Base-by-base conservation (phyloP, 371 early-diverging fungal genomes). In the Mucor saturninus region DNA sequence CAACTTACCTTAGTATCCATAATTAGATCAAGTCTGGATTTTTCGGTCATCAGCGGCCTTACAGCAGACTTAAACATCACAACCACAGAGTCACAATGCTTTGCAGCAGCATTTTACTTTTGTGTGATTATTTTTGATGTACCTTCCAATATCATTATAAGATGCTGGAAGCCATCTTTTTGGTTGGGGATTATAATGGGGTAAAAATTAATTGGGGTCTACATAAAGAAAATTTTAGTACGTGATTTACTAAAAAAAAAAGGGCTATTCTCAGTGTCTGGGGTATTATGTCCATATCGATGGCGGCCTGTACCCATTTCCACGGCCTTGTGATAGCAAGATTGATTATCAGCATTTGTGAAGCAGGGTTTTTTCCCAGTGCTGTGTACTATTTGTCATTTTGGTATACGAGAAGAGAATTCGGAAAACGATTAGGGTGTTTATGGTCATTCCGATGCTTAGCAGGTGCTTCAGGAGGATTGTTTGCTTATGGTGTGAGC, bases 281-380 rank as follows among this genome's bases (percentile, higher is more conserved):
- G 78, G 78, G 78, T 9, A 53, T 61, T 35, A 60, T 64, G 3
- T 73, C 69, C 6, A 64, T 63, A 13, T 59, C 60, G 1, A 67
- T 73, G 64, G 73, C 68, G 1, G 68, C 68, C n/a, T 62, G 61
- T 45, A 64, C 65, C 3, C 61, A 46, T 39, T 75, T 71, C 54
- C 62, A 71, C 5, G 80, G 78, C 11, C 58, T 88, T 21, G 68
- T 86, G 6, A 75, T 79, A 8, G 67, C 80, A 14, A 80, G 88
- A 0, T 79, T 87, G 60, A 74, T 82, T 42, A 74, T 87, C 10
- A 88, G 89, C 52, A 62, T 68, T 28, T 73, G 69, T 55, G 79
- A 75, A 62, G 68, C 71, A 15, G 78, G 67, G 5, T 73, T 73
- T 29, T 71, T 73, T 11, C 76, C 76, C 4, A 71, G 76, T 21